A percentile compares a stretch with the other conserved stretches of the same genome.
Evolutionary conservation across 441 rosid species (phyloP).

Genomic region (Viola pubescens): DNA sequence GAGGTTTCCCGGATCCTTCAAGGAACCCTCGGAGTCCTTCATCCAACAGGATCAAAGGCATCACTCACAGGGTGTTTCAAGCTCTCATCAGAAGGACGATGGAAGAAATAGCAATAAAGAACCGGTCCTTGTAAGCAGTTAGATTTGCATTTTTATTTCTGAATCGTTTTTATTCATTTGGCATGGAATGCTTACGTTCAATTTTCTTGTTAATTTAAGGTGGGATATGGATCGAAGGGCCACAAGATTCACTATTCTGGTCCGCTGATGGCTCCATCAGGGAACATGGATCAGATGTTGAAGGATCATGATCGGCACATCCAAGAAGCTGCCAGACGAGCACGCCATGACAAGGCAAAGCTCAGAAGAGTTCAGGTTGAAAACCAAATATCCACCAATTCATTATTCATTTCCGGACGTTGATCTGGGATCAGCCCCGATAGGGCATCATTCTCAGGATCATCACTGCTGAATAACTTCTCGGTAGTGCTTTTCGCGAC

Average conservation of each 20-base stretch:
- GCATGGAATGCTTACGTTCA: background rate
- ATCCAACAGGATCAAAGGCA: constrained; percentile 47
- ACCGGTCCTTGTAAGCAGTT: constrained; percentile 65
- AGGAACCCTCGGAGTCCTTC: constrained; percentile 62
- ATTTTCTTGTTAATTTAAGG: constrained; percentile 29
- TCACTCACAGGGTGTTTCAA: constrained; percentile 29
- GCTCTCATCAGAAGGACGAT: constrained; percentile 43
- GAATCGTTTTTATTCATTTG: background rate
- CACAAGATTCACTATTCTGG: constrained; percentile 85
- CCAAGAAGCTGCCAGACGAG: constrained; percentile 87
- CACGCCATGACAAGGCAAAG: constrained; percentile 78
- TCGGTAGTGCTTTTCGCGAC: constrained; percentile 18
- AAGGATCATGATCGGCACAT: constrained; percentile 93
- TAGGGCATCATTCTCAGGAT: constrained; percentile 11
- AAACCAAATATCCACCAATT: constrained; percentile 48
- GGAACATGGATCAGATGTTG: constrained; percentile 81
- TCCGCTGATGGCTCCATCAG: constrained; percentile 69
- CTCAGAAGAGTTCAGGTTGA: constrained; percentile 56
- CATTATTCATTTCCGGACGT: constrained; percentile 63
- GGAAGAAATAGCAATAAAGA: constrained; percentile 57
- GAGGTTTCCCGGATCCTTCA: constrained; percentile 86
- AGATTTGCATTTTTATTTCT: background rate
- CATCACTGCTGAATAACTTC: constrained; percentile 20
- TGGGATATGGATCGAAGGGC: constrained; percentile 86
- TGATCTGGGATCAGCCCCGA: constrained; percentile 25